Conservation (phyloP, 768 basidiomycete species). For the Mycena floridula region DNA sequence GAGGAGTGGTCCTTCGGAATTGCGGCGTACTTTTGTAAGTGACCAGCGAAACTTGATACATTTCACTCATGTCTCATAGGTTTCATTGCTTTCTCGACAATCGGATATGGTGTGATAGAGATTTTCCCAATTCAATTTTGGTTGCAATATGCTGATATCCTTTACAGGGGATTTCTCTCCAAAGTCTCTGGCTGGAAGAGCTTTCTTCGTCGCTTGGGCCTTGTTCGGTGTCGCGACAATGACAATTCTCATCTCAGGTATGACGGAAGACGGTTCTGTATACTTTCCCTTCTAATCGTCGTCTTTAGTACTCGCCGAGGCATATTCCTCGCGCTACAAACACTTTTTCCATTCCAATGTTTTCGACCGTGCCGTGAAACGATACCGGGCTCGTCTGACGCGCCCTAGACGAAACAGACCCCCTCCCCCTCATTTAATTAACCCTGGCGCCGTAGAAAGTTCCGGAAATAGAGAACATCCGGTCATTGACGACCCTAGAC, state of each 20-base stretch:
- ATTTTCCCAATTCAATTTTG: no score
- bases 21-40: constrained; percentile 75
- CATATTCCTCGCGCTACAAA: constrained; percentile 59
- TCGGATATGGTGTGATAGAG: constrained; percentile 76
- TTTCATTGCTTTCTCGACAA: constrained; percentile 66
- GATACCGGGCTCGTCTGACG: no score
- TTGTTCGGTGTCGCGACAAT: constrained; percentile 69
- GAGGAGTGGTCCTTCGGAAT: constrained; percentile 63
- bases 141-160: no score
- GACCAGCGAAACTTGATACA: no score
- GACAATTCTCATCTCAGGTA: constrained; percentile 70
- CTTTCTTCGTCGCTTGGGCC: constrained; percentile 77
- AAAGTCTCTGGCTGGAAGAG: constrained; percentile 59
- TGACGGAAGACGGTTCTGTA: constrained; percentile 13
- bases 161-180: constrained; percentile 60
- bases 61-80: no score
- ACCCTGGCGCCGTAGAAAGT: no score
- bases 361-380: constrained; percentile 39
- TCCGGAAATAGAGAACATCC: no score
- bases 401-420: no score
- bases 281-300: background rate
- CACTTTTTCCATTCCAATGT: constrained; percentile 39
- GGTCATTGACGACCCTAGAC: no score
- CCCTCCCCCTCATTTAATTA: no score
- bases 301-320: constrained; percentile 56